These are phyloP conservation scores for Rhizoclosmatium sp. DNA, from an alignment of 192 early-diverging fungal genomes.

Conservation along the genomic window DNA sequence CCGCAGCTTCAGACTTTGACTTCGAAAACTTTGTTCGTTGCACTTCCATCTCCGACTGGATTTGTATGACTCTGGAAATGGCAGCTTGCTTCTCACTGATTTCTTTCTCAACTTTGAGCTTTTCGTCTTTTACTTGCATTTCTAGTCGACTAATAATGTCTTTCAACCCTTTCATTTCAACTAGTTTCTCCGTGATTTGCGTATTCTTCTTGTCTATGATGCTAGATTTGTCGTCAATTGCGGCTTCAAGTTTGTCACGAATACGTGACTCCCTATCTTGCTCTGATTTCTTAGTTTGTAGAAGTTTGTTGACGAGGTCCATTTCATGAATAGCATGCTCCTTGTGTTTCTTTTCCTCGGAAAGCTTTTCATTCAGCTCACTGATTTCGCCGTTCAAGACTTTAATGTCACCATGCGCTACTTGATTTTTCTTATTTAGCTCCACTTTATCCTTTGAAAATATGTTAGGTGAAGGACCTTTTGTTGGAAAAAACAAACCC, in stretches of 20 bases:
- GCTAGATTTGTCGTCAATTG: slow-evolving; percentile 38
- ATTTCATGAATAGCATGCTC: slow-evolving; percentile 49
- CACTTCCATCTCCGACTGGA: slow-evolving; percentile 61
- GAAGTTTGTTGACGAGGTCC: slow-evolving; percentile 56
- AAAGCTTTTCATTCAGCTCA: slow-evolving; percentile 40
- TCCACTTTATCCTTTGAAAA: slow-evolving; percentile 42
- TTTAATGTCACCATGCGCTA: slow-evolving; percentile 39
- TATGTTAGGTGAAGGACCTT: background rate
- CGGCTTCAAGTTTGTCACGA: slow-evolving; percentile 58
- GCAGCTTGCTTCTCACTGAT: slow-evolving; percentile 53
- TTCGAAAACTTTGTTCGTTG: slow-evolving; percentile 40
- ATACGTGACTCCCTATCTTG: slow-evolving; percentile 56
- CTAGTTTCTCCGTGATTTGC: slow-evolving; percentile 40
- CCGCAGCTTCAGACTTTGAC: slow-evolving; percentile 43
- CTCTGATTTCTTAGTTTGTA: slow-evolving; percentile 61
- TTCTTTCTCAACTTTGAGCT: slow-evolving; percentile 37
- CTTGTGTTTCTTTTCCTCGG: slow-evolving; percentile 37
- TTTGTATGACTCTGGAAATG: slow-evolving; percentile 30
- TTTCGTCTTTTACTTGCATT: slow-evolving; percentile 51
- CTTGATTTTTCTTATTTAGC: slow-evolving; percentile 36
- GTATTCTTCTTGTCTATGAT: slow-evolving; percentile 44
- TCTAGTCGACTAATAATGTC: slow-evolving; percentile 48
- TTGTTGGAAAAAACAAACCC: slow-evolving; percentile 30
- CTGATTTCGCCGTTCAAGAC: slow-evolving; percentile 41
- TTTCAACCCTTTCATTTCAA: slow-evolving; percentile 43